Percentiles rank a stretch among this genome's conserved stretches.
Evolutionary conservation across 2,329 filamentous ascomycete genomes (phyloP).

Genomic region (Madurella fahalii): DNA sequence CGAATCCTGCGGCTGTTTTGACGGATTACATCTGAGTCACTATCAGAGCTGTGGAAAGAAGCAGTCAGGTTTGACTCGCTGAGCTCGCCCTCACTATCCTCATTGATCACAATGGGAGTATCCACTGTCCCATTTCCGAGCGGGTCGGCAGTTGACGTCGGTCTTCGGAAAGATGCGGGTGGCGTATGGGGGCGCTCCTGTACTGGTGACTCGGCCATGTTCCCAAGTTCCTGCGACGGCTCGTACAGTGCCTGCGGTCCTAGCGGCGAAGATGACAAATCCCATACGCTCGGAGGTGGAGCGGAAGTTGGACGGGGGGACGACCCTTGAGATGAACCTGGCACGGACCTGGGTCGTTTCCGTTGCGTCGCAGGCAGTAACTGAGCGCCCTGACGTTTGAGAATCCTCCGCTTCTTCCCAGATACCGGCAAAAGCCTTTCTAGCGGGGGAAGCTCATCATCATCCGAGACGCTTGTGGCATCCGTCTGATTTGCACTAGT

Average conservation of each 20-base stretch:
- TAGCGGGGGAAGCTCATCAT: slow-evolving; percentile 32
- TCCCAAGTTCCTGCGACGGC: slow-evolving; percentile 9
- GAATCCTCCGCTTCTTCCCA: slow-evolving; percentile 9
- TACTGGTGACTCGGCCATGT: slow-evolving; percentile 3
- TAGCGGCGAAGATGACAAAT: slow-evolving; percentile 21
- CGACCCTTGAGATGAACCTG: slow-evolving; percentile 13
- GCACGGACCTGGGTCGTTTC: slow-evolving; percentile 25
- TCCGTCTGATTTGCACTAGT: slow-evolving; percentile 30
- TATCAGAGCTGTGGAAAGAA: slow-evolving; percentile 31
- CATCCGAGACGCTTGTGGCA: slow-evolving; percentile 30
- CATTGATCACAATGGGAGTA: slow-evolving; percentile 14
- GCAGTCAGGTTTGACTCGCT: slow-evolving; percentile 22
- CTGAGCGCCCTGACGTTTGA: slow-evolving; percentile 25
- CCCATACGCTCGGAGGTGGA: slow-evolving; percentile 12
- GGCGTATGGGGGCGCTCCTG: not conserved
- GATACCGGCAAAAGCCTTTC: slow-evolving; percentile 20
- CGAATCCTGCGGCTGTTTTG: slow-evolving; percentile 46
- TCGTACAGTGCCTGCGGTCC: slow-evolving; percentile 3
- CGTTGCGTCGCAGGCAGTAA: slow-evolving; percentile 21
- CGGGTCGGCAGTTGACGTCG: not conserved
- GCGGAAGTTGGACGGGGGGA: slow-evolving; percentile 14
- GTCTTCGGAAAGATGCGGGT: not conserved
- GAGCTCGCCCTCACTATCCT: slow-evolving; percentile 15
- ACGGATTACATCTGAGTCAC: slow-evolving; percentile 40
- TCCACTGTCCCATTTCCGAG: not conserved